Base-by-base conservation (phyloP, 148 eudicot species). In the Amaranthus cruentus region DNA sequence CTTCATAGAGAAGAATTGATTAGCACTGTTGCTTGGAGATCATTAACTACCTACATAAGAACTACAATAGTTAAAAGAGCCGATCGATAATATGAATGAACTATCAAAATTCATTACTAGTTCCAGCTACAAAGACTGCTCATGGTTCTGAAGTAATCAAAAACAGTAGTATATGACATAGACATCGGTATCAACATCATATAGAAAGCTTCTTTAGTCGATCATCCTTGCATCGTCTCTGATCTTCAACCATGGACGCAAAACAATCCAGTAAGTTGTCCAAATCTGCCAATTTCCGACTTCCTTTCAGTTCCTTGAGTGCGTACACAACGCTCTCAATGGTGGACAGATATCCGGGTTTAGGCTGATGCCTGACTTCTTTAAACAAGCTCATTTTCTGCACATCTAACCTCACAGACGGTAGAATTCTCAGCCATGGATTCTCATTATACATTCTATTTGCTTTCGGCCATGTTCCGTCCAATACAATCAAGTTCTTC, bases 391-490 rank as follows among this genome's bases (percentile, higher is more conserved):
- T 93, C 85, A 60, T 9, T 72, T 85, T 87, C 59, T 86, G 89
- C 51, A 86, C 51, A 79, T 90, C 89, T 80, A 93, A 76, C 81
- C 78, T 87, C 85, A 90, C 77, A 70, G 86, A 89, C 5, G 98
- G 96, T 78, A 93, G 68, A 10, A 81, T n/a, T 77, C 76, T 90
- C 74, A 93, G 73, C 98, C 98, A 93, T 21, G 98, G 96, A 73
- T 90, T 93, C 84, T 90, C 98, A 47, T 70, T 84, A 78, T 93
- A 93, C 77, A 93, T 84, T 79, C 94, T 84, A 76, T 76, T 90
- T 0, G 98, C 96, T 83, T 93, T 90, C 2, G 89, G 75, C 98
- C 98, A 93, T 2, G 98, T 93, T 51, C 96, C 96, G 75, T 93
- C 98, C 77, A 93, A 80, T 52, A 93, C 94, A 78, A 93, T 93